Percentiles rank a stretch among this genome's conserved stretches.
Evolutionary conservation across 495 filamentous ascomycete species (phyloP).

Genomic region (Daldinia loculata): DNA sequence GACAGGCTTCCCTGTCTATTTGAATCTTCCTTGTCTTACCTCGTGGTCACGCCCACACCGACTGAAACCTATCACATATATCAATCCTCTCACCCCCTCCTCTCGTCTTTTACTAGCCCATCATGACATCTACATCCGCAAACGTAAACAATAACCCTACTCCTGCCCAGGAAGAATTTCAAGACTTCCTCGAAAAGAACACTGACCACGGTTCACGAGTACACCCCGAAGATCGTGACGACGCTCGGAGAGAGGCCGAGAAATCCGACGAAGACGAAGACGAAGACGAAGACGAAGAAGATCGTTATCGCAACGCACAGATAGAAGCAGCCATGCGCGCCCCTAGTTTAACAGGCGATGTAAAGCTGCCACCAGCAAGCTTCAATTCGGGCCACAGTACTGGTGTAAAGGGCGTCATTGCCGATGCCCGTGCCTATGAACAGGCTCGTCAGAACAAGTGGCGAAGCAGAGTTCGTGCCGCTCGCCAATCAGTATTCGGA

Average conservation of each 20-base stretch:
- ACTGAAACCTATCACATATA: slow-evolving; percentile 28
- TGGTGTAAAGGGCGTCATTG: slow-evolving; percentile 98
- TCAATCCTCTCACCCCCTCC: slow-evolving; percentile 37
- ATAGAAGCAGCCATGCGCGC: slow-evolving; percentile 67
- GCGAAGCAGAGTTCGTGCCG: slow-evolving; percentile 56
- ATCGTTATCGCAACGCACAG: slow-evolving; percentile 63
- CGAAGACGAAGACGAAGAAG: slow-evolving; percentile 65
- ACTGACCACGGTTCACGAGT: slow-evolving; percentile 53
- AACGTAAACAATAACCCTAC: slow-evolving; percentile 49
- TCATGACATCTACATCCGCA: slow-evolving; percentile 57
- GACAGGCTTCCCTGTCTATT: slow-evolving; percentile 8
- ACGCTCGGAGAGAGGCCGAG: slow-evolving; percentile 59
- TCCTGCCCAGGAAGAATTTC: slow-evolving; percentile 86
- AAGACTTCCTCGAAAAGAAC: slow-evolving; percentile 70
- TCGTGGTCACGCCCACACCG: slow-evolving; percentile 21
- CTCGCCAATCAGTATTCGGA: slow-evolving; percentile 58
- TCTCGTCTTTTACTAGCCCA: slow-evolving; percentile 45
- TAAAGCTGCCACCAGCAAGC: slow-evolving; percentile 66
- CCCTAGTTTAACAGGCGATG: slow-evolving; percentile 63
- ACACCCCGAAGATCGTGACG: slow-evolving; percentile 64
- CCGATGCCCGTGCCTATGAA: slow-evolving; percentile 92
- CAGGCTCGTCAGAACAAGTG: slow-evolving; percentile 74
- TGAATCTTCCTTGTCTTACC: slow-evolving; percentile 24
- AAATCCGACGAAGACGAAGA: slow-evolving; percentile 53
- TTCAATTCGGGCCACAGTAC: slow-evolving; percentile 79